Conservation (phyloP, 1,139 yeast species). For the Pichiaceae sp. region DNA sequence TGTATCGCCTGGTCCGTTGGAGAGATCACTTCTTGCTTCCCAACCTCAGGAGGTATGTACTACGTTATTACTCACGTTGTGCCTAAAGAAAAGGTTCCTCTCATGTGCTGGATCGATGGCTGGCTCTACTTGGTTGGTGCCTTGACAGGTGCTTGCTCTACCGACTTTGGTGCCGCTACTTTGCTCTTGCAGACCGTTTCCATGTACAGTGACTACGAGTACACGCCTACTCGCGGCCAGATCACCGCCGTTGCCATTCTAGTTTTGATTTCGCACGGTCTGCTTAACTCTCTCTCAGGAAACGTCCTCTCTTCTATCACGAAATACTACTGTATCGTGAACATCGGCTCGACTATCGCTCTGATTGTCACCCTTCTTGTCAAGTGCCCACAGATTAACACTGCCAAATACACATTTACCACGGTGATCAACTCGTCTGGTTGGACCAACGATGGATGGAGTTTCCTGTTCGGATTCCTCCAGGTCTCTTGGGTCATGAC, state of each 20-base stretch:
- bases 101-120: slow-evolving; percentile 35
- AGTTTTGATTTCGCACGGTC: slow-evolving; percentile 30
- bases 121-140: slow-evolving; percentile 38
- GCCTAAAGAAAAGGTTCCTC: slow-evolving; percentile 25
- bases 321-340: slow-evolving; percentile 33
- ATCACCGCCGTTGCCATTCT: slow-evolving; percentile 36
- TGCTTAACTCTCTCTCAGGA: slow-evolving; percentile 34
- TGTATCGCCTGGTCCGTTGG: slow-evolving; percentile 57
- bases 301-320: slow-evolving; percentile 31
- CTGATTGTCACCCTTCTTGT: slow-evolving; percentile 24
- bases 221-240: slow-evolving; percentile 31
- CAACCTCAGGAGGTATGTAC: slow-evolving; percentile 66
- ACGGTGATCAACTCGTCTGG: slow-evolving; percentile 25
- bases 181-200: slow-evolving; percentile 33
- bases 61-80: slow-evolving; percentile 30
- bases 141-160: slow-evolving; percentile 32
- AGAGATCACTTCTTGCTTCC: slow-evolving; percentile 59
- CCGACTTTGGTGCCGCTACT: slow-evolving; percentile 30
- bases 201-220: slow-evolving; percentile 30
- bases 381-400: slow-evolving; percentile 25
- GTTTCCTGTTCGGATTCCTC: slow-evolving; percentile 27
- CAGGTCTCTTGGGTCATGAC: slow-evolving; percentile 32
- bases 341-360: slow-evolving; percentile 32
- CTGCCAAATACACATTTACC: slow-evolving; percentile 22
- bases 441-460: slow-evolving; percentile 27